Evolutionary conservation across 2,329 filamentous ascomycete species (phyloP).

Genomic region (Monosporascus sp.): DNA sequence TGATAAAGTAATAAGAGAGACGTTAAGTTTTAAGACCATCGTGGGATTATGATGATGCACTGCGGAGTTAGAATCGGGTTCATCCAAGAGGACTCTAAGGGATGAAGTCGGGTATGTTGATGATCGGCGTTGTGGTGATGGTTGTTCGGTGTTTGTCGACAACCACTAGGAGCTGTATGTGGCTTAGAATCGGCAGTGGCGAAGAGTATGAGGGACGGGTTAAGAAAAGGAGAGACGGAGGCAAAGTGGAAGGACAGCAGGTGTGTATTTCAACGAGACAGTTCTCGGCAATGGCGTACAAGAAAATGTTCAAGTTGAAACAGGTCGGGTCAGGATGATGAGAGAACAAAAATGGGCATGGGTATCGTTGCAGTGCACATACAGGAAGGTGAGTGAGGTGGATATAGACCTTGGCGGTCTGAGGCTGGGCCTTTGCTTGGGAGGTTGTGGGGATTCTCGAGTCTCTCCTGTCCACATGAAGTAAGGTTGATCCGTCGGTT

Average conservation of each 20-base stretch:
- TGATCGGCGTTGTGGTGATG: not conserved
- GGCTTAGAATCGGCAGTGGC: too few relatives aligned
- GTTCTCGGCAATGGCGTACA: constrained; percentile 16
- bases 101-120: not conserved
- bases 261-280: constrained; percentile 17
- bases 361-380: not conserved
- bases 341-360: not conserved
- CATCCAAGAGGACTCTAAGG: not conserved
- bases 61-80: not conserved
- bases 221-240: not conserved
- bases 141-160: not conserved
- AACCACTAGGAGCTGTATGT: too few relatives aligned
- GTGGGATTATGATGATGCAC: not conserved
- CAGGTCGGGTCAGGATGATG: constrained; percentile 8
- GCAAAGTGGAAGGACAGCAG: constrained; percentile 1
- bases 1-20: not conserved
- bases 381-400: not conserved
- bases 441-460: not conserved
- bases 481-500: not conserved
- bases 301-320: constrained; percentile 21
- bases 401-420: not conserved
- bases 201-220: not conserved
- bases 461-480: not conserved
- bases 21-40: not conserved
- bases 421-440: not conserved